Evolutionary conservation across 1,284 basidiomycete genomes (phyloP), one percentile per base, ranked within the genome.

Genomic region (Cutaneotrichosporon sp.): DNA sequence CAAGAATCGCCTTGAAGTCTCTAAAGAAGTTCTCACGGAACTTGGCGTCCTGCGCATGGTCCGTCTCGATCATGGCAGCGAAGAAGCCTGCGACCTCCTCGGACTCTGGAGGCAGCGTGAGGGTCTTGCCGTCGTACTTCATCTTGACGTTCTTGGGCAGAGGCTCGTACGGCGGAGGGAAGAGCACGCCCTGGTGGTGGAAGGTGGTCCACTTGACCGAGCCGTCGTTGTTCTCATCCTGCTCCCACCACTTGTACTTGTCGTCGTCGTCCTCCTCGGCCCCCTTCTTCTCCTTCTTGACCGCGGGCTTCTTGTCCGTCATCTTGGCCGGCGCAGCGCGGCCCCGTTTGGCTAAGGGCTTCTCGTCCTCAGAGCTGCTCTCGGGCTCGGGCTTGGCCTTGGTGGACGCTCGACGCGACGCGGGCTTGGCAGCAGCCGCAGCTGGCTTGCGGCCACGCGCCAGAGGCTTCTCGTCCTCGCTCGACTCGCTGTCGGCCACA

Each of bases 51-150:
- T 90, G 84, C 4, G 91, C 92, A 73, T 99, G 95, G 68, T 95
- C 92, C 3, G 92, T 91, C 78, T 95, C 93, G 58, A 99, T 75
- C 83, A 99, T 87, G 31, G 93, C 91, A 29, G 84, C 97, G 73
- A 95, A 99, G 81, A 99, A 99, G 38, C 91, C 90, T 49, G 97
- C 97, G 45, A 99, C 95, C 79, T 99, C 97, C 80, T 99, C 97
- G 1, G 95, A 84, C 68, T 90, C 91, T 14, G 86, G 87, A 14
- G 92, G 87, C 22, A 99, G 87, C 62, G 88, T 83, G 46, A 98
- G 85, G 7, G 84, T 78, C 76, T 89, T 87, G 67, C 95, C 95
- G 68, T 95, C 87, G 79, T 99, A 99, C 76, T 89, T 91, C 91
- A 99, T 92, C 84, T 91, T 97, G 78, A 98, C 87, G 72, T 87